phyloP scores from a whole-genome alignment of 2,329 filamentous ascomycete genomes.

The Clarireedia sp. region DNA sequence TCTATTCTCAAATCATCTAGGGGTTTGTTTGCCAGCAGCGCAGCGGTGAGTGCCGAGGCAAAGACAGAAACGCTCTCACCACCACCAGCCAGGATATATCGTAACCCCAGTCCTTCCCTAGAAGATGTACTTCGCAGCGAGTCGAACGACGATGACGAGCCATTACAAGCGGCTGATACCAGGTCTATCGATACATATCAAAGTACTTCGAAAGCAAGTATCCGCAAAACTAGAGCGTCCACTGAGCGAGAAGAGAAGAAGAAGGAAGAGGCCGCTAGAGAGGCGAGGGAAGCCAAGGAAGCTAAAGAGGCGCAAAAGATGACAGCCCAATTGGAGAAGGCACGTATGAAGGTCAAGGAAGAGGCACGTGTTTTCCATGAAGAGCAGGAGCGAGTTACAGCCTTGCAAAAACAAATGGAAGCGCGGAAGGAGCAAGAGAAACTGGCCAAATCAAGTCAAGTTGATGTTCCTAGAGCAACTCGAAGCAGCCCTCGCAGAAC shows the following conservation, averaged over 20 bases:
- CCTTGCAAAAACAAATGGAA: constrained; percentile 45
- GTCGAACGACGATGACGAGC: constrained; percentile 18
- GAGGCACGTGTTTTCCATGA: constrained; percentile 54
- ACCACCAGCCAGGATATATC: constrained; percentile 39
- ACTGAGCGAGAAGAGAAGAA: constrained; percentile 51
- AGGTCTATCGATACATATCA: constrained; percentile 1
- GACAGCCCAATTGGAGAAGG: constrained; percentile 57
- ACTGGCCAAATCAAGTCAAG: constrained; percentile 28
- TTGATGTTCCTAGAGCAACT: constrained; percentile 36
- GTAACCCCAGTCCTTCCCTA: constrained; percentile 39
- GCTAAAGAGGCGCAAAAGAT: constrained; percentile 53
- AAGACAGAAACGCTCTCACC: constrained; percentile 51
- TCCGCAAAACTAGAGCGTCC: constrained; percentile 47
- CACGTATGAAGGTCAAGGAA: constrained; percentile 60
- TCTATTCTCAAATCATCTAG: constrained; percentile 85
- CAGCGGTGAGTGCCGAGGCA: constrained; percentile 53
- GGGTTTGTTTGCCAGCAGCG: constrained; percentile 74
- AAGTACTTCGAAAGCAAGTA: constrained; percentile 24
- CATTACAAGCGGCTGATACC: constrained; percentile 34
- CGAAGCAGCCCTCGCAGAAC: constrained; percentile 46
- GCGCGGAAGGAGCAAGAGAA: constrained; percentile 47
- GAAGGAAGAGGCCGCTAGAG: constrained; percentile 50
- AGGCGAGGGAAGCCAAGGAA: constrained; percentile 47
- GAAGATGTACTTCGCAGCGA: constrained; percentile 35
- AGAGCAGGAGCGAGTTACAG: constrained; percentile 46